phyloP scores from a whole-genome alignment of 2,329 filamentous ascomycete genomes.

The Akanthomyces lecanii region DNA sequence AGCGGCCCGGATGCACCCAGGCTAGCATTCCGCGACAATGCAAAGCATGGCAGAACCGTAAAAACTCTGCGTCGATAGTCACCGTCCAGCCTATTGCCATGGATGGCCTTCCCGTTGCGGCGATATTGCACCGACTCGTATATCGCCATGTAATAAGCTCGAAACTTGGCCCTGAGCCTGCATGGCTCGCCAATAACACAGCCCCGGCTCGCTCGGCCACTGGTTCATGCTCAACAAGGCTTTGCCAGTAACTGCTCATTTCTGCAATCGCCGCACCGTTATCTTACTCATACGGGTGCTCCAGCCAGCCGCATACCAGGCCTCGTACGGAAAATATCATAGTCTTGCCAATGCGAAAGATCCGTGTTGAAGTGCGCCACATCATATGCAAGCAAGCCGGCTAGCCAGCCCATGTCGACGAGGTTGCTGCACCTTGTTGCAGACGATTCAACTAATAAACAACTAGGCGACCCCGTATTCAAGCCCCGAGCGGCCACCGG shows the following conservation, averaged over 20 bases:
- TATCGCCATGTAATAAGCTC: conserved; percentile 4
- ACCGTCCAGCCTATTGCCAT: neutral
- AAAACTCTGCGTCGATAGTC: conserved; percentile 9
- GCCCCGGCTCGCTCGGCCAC: neutral
- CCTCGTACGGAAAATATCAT: neutral
- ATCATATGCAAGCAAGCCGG: conserved; percentile 1
- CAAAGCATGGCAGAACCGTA: neutral
- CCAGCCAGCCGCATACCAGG: neutral
- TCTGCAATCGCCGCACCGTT: neutral
- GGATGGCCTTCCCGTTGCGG: conserved; percentile 5
- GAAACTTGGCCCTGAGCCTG: conserved; percentile 6
- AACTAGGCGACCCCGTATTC: neutral
- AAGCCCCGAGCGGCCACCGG: neutral
- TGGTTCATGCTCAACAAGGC: neutral
- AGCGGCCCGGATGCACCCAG: conserved; percentile 6
- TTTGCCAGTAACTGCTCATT: neutral
- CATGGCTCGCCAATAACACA: neutral
- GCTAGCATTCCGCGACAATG: neutral
- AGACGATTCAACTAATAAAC: neutral
- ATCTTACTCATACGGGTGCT: neutral
- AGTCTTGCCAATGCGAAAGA: neutral
- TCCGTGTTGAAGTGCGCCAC: neutral
- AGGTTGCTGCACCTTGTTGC: neutral
- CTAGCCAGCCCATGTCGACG: neutral
- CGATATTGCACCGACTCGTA: conserved; percentile 7